Evolutionary conservation across 768 basidiomycete species (phyloP).

Genomic region (Pulveroboletus sp.): DNA sequence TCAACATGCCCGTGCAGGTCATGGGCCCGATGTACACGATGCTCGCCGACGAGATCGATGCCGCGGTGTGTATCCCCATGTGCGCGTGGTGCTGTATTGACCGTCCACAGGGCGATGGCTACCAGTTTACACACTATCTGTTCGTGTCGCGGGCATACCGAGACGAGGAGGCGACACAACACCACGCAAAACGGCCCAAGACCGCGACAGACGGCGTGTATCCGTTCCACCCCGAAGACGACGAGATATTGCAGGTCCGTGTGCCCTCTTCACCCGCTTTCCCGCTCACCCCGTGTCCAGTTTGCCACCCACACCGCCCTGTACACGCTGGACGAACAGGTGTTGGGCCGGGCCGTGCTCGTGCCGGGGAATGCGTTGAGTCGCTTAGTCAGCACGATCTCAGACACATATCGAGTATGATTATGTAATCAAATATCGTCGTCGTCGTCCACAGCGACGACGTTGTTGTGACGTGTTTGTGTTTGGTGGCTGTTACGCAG

Average conservation of each 20-base stretch:
- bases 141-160: slow-evolving; percentile 80
- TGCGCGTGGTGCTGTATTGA: neutral
- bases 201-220: slow-evolving; percentile 45
- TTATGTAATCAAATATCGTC: neutral
- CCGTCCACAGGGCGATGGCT: slow-evolving; percentile 50
- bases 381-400: slow-evolving; percentile 39
- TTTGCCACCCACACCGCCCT: slow-evolving; percentile 18
- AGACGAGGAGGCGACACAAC: slow-evolving; percentile 53
- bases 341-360: slow-evolving; percentile 63
- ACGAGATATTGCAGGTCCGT: slow-evolving; percentile 60
- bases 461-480: slow-evolving; percentile 18
- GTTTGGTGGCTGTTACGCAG: slow-evolving; percentile 11
- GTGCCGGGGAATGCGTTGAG: slow-evolving; percentile 45
- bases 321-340: slow-evolving; percentile 45
- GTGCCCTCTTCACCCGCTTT: neutral
- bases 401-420: slow-evolving; percentile 31
- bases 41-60: slow-evolving; percentile 79
- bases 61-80: slow-evolving; percentile 62
- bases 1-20: slow-evolving; percentile 96
- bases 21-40: slow-evolving; percentile 91
- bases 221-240: slow-evolving; percentile 87
- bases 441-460: slow-evolving; percentile 7
- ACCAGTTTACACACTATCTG: slow-evolving; percentile 69
- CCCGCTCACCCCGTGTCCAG: neutral
- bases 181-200: slow-evolving; percentile 39